Percentiles rank a stretch among this genome's conserved stretches.
Conservation (phyloP, 2,329 filamentous ascomycete genomes). For the Trichoderma hamatum region DNA sequence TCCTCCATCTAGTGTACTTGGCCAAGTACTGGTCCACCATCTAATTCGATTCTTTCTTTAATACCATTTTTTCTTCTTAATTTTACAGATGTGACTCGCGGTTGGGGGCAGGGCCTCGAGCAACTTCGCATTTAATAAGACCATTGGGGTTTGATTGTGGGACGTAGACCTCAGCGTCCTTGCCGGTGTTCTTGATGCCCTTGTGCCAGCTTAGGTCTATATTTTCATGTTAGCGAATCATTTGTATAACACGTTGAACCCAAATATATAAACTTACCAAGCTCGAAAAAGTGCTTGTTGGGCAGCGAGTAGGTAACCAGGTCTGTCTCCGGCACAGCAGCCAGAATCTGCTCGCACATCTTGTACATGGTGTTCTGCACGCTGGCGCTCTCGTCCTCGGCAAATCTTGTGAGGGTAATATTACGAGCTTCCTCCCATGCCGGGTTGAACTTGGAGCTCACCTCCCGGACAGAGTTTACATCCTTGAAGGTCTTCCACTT, state of each 20-base stretch:
- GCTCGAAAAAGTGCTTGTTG: constrained; percentile 99
- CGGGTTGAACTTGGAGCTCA: constrained; percentile 70
- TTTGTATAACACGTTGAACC: not conserved
- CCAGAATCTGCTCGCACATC: constrained; percentile 88
- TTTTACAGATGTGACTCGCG: constrained; percentile 4
- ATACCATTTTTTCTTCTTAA: not conserved
- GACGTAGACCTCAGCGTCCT: constrained; percentile 92
- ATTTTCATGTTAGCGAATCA: not conserved
- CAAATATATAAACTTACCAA: constrained; percentile 60
- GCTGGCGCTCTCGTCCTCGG: constrained; percentile 85
- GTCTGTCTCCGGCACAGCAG: constrained; percentile 69
- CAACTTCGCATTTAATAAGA: constrained; percentile 90
- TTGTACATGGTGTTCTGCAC: constrained; percentile 99
- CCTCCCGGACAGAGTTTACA: constrained; percentile 67
- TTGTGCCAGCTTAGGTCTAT: constrained; percentile 96
- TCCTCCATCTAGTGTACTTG: constrained; percentile 1
- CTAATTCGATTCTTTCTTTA: not conserved
- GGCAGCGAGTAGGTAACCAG: constrained; percentile 82
- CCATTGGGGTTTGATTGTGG: constrained; percentile 93
- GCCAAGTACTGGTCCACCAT: not conserved
- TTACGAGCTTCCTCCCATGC: constrained; percentile 77
- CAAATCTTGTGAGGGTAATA: constrained; percentile 91
- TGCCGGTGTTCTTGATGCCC: constrained; percentile 89
- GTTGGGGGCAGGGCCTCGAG: constrained; percentile 45
- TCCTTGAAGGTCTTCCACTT: constrained; percentile 74